Conservation (phyloP, 1,284 basidiomycete genomes). For the Phellopilus nigrolimitatus region DNA sequence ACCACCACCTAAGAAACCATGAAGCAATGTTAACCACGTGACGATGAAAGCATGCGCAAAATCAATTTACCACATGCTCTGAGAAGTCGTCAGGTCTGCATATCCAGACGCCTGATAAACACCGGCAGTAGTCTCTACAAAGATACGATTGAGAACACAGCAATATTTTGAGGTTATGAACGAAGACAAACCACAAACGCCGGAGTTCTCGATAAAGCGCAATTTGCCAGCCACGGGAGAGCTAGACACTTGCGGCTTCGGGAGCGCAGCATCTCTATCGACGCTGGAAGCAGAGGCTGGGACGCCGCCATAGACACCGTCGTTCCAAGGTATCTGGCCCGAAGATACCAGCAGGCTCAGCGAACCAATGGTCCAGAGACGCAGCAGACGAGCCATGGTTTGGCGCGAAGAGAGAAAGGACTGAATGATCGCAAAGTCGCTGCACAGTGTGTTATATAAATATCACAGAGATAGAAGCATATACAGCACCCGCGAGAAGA, state of each 20-base stretch:
- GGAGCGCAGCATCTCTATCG: slow-evolving; percentile 6
- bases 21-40: slow-evolving; percentile 8
- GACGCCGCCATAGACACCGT: slow-evolving; percentile 17
- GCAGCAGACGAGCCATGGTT: no score
- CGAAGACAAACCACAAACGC: slow-evolving; percentile 21
- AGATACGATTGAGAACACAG: background rate
- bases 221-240: slow-evolving; percentile 21
- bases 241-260: slow-evolving; percentile 5
- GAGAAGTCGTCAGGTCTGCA: slow-evolving; percentile 45
- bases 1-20: slow-evolving; percentile 64
- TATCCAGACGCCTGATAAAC: slow-evolving; percentile 60
- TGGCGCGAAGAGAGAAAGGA: no score
- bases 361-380: background rate
- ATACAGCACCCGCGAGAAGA: no score
- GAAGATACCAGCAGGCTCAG: slow-evolving; percentile 14
- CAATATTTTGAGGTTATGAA: background rate
- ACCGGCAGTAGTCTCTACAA: slow-evolving; percentile 47
- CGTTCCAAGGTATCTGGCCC: slow-evolving; percentile 14
- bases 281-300: slow-evolving; percentile 6
- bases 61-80: slow-evolving; percentile 49
- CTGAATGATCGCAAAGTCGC: no score
- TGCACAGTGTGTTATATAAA: no score
- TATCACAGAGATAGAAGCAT: no score
- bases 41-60: background rate
- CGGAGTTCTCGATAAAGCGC: slow-evolving; percentile 22